phyloP scores from a whole-genome alignment of 1,284 basidiomycete genomes.

The Porogramme epimiltina region DNA sequence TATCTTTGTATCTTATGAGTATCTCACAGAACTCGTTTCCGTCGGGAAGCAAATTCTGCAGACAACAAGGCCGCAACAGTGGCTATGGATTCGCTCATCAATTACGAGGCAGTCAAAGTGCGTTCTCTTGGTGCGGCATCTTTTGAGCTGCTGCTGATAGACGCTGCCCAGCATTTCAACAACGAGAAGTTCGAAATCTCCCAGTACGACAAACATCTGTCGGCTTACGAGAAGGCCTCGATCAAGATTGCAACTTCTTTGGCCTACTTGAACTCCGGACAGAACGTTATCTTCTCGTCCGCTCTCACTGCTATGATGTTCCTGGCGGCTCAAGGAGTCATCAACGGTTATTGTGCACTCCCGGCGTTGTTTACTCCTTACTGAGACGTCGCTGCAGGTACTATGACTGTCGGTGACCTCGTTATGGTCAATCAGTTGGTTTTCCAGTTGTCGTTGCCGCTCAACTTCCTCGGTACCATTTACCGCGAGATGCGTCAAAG shows the following conservation, averaged over 20 bases:
- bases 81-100: constrained; percentile 94
- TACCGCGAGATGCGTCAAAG: constrained; percentile 97
- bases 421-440: constrained; percentile 99
- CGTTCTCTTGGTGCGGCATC: background rate
- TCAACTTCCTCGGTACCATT: constrained; percentile 97
- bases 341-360: constrained; percentile 57
- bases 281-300: constrained; percentile 94
- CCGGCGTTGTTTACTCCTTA: background rate
- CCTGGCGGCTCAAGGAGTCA: constrained; percentile 91
- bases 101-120: constrained; percentile 98
- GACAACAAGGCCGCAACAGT: constrained; percentile 96
- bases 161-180: constrained; percentile 81
- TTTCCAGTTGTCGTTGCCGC: constrained; percentile 93
- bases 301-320: constrained; percentile 97
- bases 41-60: constrained; percentile 93
- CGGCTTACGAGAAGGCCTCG: constrained; percentile 88
- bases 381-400: constrained; percentile 52
- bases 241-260: constrained; percentile 96
- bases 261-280: constrained; percentile 93
- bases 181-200: constrained; percentile 91
- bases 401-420: constrained; percentile 97
- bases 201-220: constrained; percentile 91
- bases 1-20: background rate
- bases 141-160: background rate
- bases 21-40: constrained; percentile 81